Evolutionary conservation across 257 asterid genomes (phyloP).

Genomic region (Linaria vulgaris): DNA sequence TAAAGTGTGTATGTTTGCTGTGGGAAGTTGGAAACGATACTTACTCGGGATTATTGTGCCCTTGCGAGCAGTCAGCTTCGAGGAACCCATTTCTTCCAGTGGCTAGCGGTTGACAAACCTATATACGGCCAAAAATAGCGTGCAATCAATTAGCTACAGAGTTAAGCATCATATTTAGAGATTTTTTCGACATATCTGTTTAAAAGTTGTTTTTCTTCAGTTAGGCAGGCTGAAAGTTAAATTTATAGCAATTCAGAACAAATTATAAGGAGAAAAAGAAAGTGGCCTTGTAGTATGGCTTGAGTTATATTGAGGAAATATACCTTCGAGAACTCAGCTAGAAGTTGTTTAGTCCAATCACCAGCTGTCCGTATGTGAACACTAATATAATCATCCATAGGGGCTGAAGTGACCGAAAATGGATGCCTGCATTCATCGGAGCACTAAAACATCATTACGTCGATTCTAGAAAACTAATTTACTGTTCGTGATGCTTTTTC

Average conservation of each 20-base stretch:
- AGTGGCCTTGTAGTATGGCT: background rate
- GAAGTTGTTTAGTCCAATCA: slow-evolving; percentile 87
- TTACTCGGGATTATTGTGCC: slow-evolving; percentile 70
- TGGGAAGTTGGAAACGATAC: slow-evolving; percentile 19
- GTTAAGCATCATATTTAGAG: too few species aligned
- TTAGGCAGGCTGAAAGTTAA: too few species aligned
- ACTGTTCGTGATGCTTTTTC: slow-evolving; percentile 19
- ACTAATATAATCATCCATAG: slow-evolving; percentile 76
- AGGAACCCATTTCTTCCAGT: slow-evolving; percentile 88
- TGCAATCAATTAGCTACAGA: slow-evolving; percentile 15
- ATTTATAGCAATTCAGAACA: background rate
- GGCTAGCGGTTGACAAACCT: slow-evolving; percentile 85
- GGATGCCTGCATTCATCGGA: slow-evolving; percentile 68
- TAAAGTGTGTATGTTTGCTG: background rate
- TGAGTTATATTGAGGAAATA: background rate
- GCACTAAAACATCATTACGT: slow-evolving; percentile 16
- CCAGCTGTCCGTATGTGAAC: slow-evolving; percentile 80
- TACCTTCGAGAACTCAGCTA: slow-evolving; percentile 68
- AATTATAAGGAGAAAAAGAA: background rate
- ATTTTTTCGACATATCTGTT: too few species aligned
- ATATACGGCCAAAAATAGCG: slow-evolving; percentile 28
- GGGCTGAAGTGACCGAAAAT: slow-evolving; percentile 84
- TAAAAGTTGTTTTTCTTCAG: too few species aligned
- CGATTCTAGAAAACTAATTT: background rate
- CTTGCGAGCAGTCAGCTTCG: slow-evolving; percentile 61